A percentile compares a stretch with the other conserved stretches of the same genome.
Conservation (phyloP, 1,284 basidiomycete genomes). For the Fistulina hepatica region DNA sequence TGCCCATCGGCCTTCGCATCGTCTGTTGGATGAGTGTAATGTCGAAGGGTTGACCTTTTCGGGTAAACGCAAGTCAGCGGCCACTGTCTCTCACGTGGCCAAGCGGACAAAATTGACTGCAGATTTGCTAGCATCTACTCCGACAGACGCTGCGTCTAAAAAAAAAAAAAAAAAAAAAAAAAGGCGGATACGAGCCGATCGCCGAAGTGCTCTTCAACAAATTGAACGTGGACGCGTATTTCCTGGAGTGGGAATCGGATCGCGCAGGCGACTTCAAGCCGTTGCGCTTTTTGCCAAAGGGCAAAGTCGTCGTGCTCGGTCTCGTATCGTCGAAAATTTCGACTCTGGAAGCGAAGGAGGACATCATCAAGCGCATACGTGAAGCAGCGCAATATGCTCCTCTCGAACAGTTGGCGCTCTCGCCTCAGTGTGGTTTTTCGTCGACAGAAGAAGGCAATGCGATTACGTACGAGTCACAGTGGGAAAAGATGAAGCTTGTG, state of each 20-base stretch:
- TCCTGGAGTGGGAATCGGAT: conserved; percentile 11
- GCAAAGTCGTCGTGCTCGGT: conserved; percentile 14
- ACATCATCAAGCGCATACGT: conserved; percentile 12
- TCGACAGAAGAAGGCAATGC: conserved; percentile 14
- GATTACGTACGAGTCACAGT: conserved; percentile 14
- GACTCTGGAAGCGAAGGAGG: conserved; percentile 13
- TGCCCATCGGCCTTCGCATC: too few species aligned
- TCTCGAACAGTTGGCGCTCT: conserved; percentile 13
- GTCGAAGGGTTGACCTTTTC: too few species aligned
- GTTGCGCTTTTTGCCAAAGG: conserved; percentile 12
- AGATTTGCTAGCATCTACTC: too few species aligned
- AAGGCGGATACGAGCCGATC: conserved; percentile 15
- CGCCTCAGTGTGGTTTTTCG: conserved; percentile 15
- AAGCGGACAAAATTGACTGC: too few species aligned
- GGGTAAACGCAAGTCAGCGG: too few species aligned
- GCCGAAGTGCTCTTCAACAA: conserved; percentile 13
- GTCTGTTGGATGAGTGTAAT: too few species aligned
- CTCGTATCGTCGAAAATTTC: conserved; percentile 14
- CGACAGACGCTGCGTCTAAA: too few species aligned
- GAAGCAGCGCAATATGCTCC: conserved; percentile 15
- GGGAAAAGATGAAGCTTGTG: conserved; percentile 16
- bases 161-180: too few species aligned
- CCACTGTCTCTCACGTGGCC: too few species aligned
- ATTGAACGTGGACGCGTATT: conserved; percentile 14
- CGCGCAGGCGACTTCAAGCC: background rate